These are phyloP conservation scores for Mycena epipterygia DNA, from an alignment of 768 basidiomycete species.

Conservation along the genomic window DNA sequence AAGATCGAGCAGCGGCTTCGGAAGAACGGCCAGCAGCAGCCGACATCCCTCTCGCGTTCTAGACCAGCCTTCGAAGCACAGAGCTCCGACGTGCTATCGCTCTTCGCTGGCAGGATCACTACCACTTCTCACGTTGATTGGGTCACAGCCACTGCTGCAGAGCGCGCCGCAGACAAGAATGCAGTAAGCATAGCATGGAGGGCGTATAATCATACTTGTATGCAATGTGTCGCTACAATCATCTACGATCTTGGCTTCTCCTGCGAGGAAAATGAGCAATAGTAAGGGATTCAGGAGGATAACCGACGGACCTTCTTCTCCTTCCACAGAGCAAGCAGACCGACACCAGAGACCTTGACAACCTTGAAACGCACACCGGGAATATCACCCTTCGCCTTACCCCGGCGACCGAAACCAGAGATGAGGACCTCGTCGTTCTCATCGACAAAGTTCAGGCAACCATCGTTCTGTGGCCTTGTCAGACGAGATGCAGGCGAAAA, in stretches of 20 bases:
- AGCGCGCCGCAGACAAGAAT: conserved; percentile 34
- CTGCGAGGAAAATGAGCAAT: conserved; percentile 49
- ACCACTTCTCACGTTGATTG: no score
- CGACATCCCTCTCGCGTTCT: no score
- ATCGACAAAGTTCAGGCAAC: conserved; percentile 98
- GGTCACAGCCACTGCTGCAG: no score
- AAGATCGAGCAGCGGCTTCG: no score
- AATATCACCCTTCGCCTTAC: conserved; percentile 99
- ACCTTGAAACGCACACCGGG: conserved; percentile 99
- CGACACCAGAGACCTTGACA: conserved; percentile 99
- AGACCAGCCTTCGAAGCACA: no score
- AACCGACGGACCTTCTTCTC: conserved; percentile 90
- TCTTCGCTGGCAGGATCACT: no score
- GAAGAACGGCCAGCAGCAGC: no score
- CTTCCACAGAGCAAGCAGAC: conserved; percentile 97
- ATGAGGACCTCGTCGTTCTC: conserved; percentile 99
- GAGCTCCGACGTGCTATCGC: no score
- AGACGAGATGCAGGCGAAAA: conserved; percentile 13
- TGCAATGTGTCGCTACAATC: neutral
- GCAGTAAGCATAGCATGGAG: conserved; percentile 18
- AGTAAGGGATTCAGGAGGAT: neutral
- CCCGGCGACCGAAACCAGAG: conserved; percentile 99
- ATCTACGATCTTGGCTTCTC: conserved; percentile 80
- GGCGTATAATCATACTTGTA: conserved; percentile 32
- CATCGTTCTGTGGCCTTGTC: conserved; percentile 77